A percentile compares a stretch with the other conserved stretches of the same genome.
These are phyloP conservation scores for Immersiporthe knoxdaviesiana DNA, from an alignment of 2,329 filamentous ascomycete species.

Conservation along the genomic window DNA sequence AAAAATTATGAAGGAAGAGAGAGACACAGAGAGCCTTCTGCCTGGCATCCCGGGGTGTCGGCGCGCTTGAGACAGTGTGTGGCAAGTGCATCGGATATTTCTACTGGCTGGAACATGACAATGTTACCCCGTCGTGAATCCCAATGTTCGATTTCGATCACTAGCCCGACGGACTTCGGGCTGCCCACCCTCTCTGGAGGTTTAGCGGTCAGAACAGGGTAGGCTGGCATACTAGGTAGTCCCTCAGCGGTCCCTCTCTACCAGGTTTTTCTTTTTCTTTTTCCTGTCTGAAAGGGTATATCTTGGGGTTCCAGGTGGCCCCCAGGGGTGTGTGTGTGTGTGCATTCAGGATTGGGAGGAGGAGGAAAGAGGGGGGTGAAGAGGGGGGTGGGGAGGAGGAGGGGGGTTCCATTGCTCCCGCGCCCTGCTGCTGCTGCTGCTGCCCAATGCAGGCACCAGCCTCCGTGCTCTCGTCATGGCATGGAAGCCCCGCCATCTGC, in stretches of 20 bases:
- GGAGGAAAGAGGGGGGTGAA: too few species aligned
- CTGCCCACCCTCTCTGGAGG: conserved; percentile 8
- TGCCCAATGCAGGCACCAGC: not conserved
- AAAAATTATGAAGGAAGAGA: conserved; percentile 1
- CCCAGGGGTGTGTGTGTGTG: not conserved
- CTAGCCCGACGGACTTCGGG: conserved; percentile 29
- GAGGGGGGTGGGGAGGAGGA: not conserved
- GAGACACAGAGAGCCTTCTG: not conserved
- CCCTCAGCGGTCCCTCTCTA: not conserved
- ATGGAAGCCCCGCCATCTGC: conserved; percentile 1
- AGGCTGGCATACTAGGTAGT: conserved; percentile 2
- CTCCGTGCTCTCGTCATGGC: not conserved
- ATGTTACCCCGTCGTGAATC: conserved; percentile 24
- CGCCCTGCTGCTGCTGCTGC: not conserved
- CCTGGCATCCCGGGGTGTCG: conserved; percentile 18
- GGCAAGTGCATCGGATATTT: conserved; percentile 17
- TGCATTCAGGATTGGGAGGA: not conserved
- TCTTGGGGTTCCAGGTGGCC: not conserved
- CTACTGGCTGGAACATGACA: conserved; percentile 24
- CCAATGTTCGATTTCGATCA: conserved; percentile 20
- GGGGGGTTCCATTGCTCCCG: conserved; percentile 7
- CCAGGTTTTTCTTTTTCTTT: not conserved
- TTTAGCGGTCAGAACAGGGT: conserved; percentile 13
- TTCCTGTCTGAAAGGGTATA: not conserved
- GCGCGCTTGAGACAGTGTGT: conserved; percentile 17